Evolutionary conservation across 805 yeast genomes (phyloP).

Genomic region (Hanseniaspora meyeri): DNA sequence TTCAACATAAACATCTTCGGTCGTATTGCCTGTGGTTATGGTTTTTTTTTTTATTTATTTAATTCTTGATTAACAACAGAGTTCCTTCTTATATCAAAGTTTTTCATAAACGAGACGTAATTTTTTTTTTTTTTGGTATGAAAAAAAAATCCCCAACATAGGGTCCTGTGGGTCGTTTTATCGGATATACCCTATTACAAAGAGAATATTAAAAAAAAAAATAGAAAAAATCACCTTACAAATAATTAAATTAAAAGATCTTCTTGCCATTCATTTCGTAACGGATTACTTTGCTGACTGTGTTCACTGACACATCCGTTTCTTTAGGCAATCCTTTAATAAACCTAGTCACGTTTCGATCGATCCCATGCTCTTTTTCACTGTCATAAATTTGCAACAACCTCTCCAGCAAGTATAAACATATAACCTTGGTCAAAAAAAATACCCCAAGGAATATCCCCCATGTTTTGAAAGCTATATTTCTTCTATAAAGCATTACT

Average conservation of each 20-base stretch:
- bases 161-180: background rate
- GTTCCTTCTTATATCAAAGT: background rate
- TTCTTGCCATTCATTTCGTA: slow-evolving; percentile 13
- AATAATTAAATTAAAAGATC: background rate
- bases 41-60: no score
- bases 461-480: background rate
- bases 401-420: background rate
- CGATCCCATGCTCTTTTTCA: background rate
- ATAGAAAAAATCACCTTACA: no score
- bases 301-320: background rate
- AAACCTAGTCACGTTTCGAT: background rate
- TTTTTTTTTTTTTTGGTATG: background rate
- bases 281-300: background rate
- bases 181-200: no score
- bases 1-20: background rate
- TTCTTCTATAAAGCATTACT: slow-evolving; percentile 9
- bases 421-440: background rate
- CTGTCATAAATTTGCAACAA: background rate
- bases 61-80: no score
- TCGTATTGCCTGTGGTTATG: no score
- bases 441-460: background rate
- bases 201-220: no score
- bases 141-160: no score
- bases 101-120: background rate
- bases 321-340: background rate